These are phyloP conservation scores for Cyclotella baltica DNA, from an alignment of 108 stramenopile genomes.

Conservation along the genomic window DNA sequence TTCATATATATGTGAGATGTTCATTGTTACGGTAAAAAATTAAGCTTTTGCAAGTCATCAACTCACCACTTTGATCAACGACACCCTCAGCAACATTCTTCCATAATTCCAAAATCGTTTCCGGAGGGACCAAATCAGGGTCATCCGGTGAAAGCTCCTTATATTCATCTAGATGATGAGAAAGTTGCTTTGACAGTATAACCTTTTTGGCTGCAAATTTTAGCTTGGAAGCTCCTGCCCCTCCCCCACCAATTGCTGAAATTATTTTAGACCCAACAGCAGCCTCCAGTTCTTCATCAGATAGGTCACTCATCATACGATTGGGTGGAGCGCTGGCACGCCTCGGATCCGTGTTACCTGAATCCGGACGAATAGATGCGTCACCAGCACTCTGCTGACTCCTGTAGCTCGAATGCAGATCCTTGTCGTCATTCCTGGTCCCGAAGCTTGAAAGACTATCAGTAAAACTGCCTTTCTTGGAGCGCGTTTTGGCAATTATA, in stretches of 20 bases:
- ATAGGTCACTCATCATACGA: no score
- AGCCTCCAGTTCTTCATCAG: no score
- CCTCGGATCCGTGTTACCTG: no score
- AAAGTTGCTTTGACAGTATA: no score
- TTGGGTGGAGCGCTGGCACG: no score
- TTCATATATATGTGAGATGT: background rate
- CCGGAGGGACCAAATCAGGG: background rate
- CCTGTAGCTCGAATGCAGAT: background rate
- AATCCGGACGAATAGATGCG: no score
- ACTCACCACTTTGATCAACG: background rate
- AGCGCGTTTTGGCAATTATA: background rate
- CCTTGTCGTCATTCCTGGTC: background rate
- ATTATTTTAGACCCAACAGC: no score
- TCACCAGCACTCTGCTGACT: no score
- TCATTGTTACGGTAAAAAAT: background rate
- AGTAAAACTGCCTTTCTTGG: background rate
- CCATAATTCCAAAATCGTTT: background rate
- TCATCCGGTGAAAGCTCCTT: background rate
- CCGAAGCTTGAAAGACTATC: background rate
- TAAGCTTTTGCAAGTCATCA: background rate
- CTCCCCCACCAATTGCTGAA: no score
- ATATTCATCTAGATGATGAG: background rate
- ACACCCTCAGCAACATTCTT: background rate
- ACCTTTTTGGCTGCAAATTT: no score
- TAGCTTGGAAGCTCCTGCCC: no score